Evolutionary conservation across 345 rosid species (phyloP).

Genomic region (Brassica nigra): DNA sequence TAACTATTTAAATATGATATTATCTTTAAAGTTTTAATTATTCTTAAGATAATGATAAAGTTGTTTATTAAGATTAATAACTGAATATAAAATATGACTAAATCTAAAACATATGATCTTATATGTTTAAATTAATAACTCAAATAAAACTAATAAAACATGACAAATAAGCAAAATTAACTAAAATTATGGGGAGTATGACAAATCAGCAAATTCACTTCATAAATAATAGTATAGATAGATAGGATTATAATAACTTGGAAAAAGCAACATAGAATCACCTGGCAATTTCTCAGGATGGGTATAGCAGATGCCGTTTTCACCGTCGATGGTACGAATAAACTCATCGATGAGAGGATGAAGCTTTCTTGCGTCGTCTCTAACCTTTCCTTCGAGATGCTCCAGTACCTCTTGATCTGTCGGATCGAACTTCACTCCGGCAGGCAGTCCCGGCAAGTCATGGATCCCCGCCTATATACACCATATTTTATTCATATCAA

Average conservation of each 20-base stretch:
- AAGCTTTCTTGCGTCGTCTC: conserved; percentile 66
- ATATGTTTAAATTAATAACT: too few species aligned
- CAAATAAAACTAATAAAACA: too few species aligned
- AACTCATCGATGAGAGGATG: conserved; percentile 95
- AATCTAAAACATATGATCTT: too few species aligned
- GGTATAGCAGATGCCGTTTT: conserved; percentile 96
- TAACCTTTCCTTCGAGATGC: conserved; percentile 89
- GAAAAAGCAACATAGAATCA: conserved; percentile 29
- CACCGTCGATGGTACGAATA: conserved; percentile 89
- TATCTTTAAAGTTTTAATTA: too few species aligned
- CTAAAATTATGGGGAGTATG: too few species aligned
- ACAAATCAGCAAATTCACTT: too few species aligned
- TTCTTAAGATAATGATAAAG: too few species aligned
- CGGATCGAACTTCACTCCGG: conserved; percentile 98
- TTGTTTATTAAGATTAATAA: too few species aligned
- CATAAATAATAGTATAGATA: too few species aligned
- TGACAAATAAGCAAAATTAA: too few species aligned
- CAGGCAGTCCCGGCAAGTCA: conserved; percentile 92
- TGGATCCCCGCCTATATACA: conserved; percentile 63
- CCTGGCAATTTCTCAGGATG: conserved; percentile 98
- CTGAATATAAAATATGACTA: too few species aligned
- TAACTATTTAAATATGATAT: too few species aligned
- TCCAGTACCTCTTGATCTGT: conserved; percentile 95
- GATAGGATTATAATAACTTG: neutral
- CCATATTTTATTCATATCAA: neutral